Conservation (phyloP, 768 basidiomycete genomes). For the Podaxis rugospora region DNA sequence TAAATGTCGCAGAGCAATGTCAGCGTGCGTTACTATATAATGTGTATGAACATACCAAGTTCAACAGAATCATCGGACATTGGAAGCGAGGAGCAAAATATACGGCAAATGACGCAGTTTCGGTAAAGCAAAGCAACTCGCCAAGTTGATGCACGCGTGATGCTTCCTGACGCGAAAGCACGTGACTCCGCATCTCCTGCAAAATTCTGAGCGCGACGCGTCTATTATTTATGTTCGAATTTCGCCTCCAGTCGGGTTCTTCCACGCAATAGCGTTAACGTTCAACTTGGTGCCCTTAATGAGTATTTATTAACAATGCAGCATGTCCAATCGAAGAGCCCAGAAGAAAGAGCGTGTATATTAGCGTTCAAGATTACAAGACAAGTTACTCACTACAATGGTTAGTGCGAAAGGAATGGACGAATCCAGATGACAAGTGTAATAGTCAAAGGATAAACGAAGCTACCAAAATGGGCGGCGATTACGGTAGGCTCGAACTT, state of each 20-base stretch:
- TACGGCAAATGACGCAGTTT: neutral
- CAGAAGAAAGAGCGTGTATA: neutral
- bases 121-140: neutral
- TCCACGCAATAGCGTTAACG: too few species aligned
- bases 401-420: neutral
- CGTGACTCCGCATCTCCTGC: neutral
- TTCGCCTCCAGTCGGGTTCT: too few species aligned
- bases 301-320: too few species aligned
- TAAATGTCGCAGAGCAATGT: neutral
- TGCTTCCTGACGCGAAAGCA: conserved; percentile 1
- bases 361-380: neutral
- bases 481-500: neutral
- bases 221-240: too few species aligned
- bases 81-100: neutral
- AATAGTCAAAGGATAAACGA: neutral
- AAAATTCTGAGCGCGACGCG: neutral
- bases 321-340: neutral
- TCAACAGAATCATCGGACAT: conserved; percentile 12
- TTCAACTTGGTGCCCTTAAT: too few species aligned
- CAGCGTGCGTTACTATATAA: neutral
- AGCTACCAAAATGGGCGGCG: neutral
- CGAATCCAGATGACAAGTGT: neutral
- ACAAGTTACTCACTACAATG: neutral
- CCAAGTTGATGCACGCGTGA: neutral
- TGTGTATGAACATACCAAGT: neutral